A percentile compares a stretch with the other conserved stretches of the same genome.
Conservation (phyloP, 2,329 filamentous ascomycete genomes). For the Neonectria ditissima region DNA sequence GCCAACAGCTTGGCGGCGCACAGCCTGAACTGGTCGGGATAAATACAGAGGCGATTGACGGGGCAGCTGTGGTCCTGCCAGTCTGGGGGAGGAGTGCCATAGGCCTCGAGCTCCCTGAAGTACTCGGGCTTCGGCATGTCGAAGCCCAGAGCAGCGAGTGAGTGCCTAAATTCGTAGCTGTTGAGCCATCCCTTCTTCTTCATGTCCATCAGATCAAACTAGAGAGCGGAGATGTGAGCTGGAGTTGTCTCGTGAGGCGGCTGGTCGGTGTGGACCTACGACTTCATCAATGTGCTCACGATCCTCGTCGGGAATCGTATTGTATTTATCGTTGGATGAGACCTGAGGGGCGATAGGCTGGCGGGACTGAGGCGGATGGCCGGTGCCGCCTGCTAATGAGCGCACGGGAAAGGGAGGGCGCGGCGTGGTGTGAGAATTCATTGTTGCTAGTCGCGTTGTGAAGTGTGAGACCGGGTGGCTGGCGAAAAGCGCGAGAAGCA, state of each 20-base stretch:
- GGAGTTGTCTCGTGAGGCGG: conserved; percentile 1
- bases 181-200: conserved; percentile 95
- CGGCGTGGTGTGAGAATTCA: conserved; percentile 55
- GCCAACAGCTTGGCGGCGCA: conserved; percentile 85
- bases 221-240: conserved; percentile 33
- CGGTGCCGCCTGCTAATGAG: conserved; percentile 48
- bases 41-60: conserved; percentile 61
- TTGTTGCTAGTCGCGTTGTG: conserved; percentile 34
- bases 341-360: conserved; percentile 51
- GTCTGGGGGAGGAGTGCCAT: conserved; percentile 78
- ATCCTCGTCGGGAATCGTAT: conserved; percentile 82
- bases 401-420: conserved; percentile 51
- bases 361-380: conserved; percentile 48
- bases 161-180: conserved; percentile 98
- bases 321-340: conserved; percentile 54
- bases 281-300: conserved; percentile 94
- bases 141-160: conserved; percentile 94
- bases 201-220: conserved; percentile 97
- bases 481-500: conserved; percentile 28
- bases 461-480: conserved; percentile 18
- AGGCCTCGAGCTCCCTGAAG: conserved; percentile 81
- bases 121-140: conserved; percentile 89
- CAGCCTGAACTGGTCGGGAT: conserved; percentile 68
- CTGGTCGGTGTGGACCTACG: conserved; percentile 64
- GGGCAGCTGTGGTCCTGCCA: conserved; percentile 61